phyloP scores from a whole-genome alignment of 495 filamentous ascomycete species.

The Paragyromitra xinjiangensis region DNA sequence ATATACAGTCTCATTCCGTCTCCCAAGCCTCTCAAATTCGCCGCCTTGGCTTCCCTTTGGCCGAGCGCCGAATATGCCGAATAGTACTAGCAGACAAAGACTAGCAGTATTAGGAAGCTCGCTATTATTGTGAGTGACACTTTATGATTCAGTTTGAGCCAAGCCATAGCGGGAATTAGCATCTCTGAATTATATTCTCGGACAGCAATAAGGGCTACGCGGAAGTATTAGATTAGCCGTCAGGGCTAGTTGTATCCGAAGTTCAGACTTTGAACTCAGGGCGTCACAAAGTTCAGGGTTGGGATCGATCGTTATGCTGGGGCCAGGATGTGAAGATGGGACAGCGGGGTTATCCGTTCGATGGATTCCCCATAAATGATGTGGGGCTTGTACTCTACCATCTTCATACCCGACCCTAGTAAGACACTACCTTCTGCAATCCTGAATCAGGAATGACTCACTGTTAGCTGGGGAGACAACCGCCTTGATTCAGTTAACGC shows the following conservation, averaged over 20 bases:
- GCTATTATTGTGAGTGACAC: conserved; percentile 23
- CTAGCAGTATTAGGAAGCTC: too few relatives aligned
- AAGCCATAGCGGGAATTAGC: not conserved
- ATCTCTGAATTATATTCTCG: not conserved
- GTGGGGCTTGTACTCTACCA: not conserved
- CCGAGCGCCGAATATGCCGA: too few relatives aligned
- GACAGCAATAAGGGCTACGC: too few relatives aligned
- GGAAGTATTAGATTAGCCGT: too few relatives aligned
- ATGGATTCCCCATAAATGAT: not conserved
- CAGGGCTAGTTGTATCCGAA: too few relatives aligned
- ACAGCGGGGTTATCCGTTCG: not conserved
- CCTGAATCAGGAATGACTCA: not conserved
- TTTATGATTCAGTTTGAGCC: conserved; percentile 10
- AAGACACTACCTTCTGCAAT: conserved; percentile 29
- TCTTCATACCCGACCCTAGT: not conserved
- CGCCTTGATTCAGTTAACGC: not conserved
- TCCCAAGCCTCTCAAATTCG: too few relatives aligned
- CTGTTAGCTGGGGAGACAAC: not conserved
- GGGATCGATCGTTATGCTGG: conserved; percentile 31
- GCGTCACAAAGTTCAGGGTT: conserved; percentile 5
- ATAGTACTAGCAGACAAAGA: too few relatives aligned
- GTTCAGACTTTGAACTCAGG: conserved; percentile 18
- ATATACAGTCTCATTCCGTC: too few relatives aligned
- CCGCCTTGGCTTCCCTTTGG: too few relatives aligned
- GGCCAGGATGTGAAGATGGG: not conserved